Conservation (phyloP, 148 eudicot genomes). For the Rhododendron henanense region DNA sequence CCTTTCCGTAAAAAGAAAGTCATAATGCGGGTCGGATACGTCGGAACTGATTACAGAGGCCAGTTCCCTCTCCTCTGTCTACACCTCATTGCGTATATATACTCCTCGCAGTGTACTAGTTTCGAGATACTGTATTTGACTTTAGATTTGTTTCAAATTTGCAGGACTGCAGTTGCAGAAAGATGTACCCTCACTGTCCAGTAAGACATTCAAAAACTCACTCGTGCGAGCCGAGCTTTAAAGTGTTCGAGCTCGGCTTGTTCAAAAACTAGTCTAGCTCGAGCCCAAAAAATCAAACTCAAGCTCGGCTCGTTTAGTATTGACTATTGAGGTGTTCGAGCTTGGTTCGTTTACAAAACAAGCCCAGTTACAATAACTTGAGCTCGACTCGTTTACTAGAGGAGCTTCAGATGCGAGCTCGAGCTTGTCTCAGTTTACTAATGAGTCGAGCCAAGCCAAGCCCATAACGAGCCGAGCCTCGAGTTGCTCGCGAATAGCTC, state of each 20-base stretch:
- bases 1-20: not conserved
- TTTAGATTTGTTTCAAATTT: not conserved
- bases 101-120: not conserved
- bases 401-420: too few relatives aligned
- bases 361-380: not conserved
- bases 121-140: not conserved
- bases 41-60: not conserved
- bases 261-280: not conserved
- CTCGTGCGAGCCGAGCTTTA: not conserved
- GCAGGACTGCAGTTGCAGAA: conserved; percentile 6
- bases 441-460: not conserved
- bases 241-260: not conserved
- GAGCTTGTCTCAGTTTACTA: too few relatives aligned
- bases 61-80: not conserved
- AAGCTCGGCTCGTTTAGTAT: too few relatives aligned
- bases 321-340: too few relatives aligned
- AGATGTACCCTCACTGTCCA: not conserved
- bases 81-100: not conserved
- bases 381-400: too few relatives aligned
- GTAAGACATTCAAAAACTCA: not conserved
- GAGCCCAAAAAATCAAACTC: too few relatives aligned
- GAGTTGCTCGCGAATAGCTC: not conserved
- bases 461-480: not conserved
- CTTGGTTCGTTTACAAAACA: not conserved
- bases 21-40: conserved; percentile 1